These are phyloP conservation scores for Arctium lappa DNA, from an alignment of 129 eudicot species.

Conservation along the genomic window DNA sequence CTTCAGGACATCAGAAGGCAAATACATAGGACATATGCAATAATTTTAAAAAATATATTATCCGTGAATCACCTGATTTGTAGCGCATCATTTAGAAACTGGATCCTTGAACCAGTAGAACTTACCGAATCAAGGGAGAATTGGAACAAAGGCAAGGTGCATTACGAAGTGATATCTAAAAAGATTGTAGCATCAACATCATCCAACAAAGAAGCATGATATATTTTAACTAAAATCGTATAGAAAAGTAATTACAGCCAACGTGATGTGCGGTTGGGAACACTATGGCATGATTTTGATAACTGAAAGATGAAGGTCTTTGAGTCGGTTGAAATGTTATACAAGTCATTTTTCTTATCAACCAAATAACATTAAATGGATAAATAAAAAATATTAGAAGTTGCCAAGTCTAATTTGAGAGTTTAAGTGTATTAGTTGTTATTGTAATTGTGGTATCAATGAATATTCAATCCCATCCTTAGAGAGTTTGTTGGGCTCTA, in stretches of 20 bases:
- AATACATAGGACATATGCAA: conserved; percentile 4
- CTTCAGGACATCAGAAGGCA: neutral
- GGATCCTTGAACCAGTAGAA: neutral
- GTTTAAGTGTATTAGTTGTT: too few relatives aligned
- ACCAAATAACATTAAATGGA: neutral
- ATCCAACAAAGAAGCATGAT: neutral
- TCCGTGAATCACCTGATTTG: neutral
- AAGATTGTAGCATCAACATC: neutral
- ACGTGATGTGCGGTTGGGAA: neutral
- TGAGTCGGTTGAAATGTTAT: neutral
- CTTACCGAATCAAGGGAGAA: neutral
- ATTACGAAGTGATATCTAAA: too few relatives aligned
- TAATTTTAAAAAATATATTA: neutral
- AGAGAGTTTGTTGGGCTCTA: too few relatives aligned
- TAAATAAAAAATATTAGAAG: too few relatives aligned
- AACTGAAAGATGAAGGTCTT: neutral
- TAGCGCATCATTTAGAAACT: neutral
- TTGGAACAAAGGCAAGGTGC: neutral
- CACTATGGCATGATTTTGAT: neutral
- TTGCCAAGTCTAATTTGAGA: too few relatives aligned
- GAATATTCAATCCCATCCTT: too few relatives aligned
- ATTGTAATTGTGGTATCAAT: too few relatives aligned
- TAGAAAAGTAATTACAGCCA: neutral
- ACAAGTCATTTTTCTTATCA: neutral
- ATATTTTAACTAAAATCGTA: too few relatives aligned